Evolutionary conservation across 2,329 filamentous ascomycete genomes (phyloP).

Genomic region (Alternaria viburni): DNA sequence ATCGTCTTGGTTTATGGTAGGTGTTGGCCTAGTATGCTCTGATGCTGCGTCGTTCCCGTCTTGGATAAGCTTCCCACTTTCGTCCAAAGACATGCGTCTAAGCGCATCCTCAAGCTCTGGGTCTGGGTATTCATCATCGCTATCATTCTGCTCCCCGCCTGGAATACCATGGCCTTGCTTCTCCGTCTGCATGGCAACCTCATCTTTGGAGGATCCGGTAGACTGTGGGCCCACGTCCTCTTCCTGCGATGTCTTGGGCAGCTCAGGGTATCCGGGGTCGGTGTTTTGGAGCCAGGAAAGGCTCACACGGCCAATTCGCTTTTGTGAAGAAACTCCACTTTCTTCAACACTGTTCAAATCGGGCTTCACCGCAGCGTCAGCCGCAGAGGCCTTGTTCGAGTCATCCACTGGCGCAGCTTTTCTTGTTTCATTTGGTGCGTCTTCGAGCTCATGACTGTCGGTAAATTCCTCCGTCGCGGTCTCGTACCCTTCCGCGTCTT

Average conservation of each 20-base stretch:
- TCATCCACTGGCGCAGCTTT: slow-evolving; percentile 1
- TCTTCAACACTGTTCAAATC: background rate
- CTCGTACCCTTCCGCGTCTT: slow-evolving; percentile 44
- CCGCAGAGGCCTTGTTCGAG: background rate
- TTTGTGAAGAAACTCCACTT: background rate
- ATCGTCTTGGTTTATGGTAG: background rate
- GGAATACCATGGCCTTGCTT: background rate
- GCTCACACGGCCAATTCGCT: slow-evolving; percentile 30
- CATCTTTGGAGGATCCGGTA: background rate
- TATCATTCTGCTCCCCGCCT: background rate
- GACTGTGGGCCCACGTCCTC: background rate
- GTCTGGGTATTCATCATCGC: slow-evolving; percentile 31
- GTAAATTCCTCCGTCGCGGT: slow-evolving; percentile 39
- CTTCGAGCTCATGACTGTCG: slow-evolving; percentile 32
- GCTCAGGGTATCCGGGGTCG: slow-evolving; percentile 25
- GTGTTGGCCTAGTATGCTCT: background rate
- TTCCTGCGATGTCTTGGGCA: slow-evolving; percentile 6
- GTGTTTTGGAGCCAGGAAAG: slow-evolving; percentile 15
- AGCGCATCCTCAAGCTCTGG: slow-evolving; percentile 35
- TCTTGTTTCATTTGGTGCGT: slow-evolving; percentile 9
- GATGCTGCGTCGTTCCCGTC: background rate
- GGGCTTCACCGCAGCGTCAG: background rate
- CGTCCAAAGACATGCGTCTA: slow-evolving; percentile 18
- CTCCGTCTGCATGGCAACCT: background rate
- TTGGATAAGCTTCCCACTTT: slow-evolving; percentile 13